Evolutionary conservation across 257 asterid genomes (phyloP), one percentile per base, ranked within the genome.

Genomic region (Forsythia viridissima): DNA sequence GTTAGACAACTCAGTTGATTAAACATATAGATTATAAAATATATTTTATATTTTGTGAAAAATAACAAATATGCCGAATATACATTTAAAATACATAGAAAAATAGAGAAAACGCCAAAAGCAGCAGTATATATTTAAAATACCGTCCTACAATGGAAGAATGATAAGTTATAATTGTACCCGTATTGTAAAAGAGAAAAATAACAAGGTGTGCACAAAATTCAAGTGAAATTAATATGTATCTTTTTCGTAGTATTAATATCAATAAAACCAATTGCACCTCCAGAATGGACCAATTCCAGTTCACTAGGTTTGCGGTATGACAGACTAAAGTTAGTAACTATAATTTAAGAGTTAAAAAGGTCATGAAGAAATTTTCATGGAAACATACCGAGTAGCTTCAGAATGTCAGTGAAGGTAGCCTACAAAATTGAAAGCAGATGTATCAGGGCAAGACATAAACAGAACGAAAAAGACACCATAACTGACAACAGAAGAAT

Each of bases 321-420:
- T 13, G 65, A 15, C 24, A 3, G 9, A 2, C 6, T 16, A 24
- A 9, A 5, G 8, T 15, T 55, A 15, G 16, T 55, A 5, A 55
- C 65, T 16, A 55, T 55, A 24, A n/a, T 24, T 21, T 30, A 61
- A 61, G 37, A 61, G 4, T 9, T n/a, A 57, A 38, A 38, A 24
- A 44, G 30, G 34, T 66, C 20, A 78, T 4, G 7, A 8, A 63
- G 63, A 61, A 69, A 79, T 12, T 20, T 24, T 43, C 13, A 52
- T 2, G 43, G 74, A 55, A 69, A 57, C 92, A 81, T 88, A 95
- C 99, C 90, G 30, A 95, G 97, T 77, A 89, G 84, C 91, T 93
- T 92, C 87, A 93, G 85, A 82, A 95, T 93, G 90, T 96, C 98
- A 2, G 97, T 92, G 89, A 93, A 93, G 78, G 99, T 93, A 66